Evolutionary conservation across 805 yeast species (phyloP).

Genomic region (Monosporozyma unispora): DNA sequence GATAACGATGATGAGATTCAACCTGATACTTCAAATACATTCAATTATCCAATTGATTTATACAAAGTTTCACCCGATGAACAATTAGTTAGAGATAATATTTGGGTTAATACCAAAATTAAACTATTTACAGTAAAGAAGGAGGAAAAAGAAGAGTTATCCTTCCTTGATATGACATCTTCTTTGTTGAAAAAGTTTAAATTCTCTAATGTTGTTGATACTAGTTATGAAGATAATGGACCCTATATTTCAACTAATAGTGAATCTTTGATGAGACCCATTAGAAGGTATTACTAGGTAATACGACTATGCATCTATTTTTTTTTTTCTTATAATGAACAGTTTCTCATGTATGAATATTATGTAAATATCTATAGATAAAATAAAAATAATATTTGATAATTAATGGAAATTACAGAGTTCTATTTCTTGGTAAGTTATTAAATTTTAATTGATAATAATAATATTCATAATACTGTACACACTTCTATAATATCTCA

Average conservation of each 20-base stretch:
- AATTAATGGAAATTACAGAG: too few relatives aligned
- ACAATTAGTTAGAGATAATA: constrained; percentile 33
- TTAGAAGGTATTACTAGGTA: not conserved
- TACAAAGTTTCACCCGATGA: constrained; percentile 20
- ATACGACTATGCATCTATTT: too few relatives aligned
- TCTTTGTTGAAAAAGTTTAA: constrained; percentile 32
- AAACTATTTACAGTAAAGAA: constrained; percentile 42
- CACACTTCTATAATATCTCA: not conserved
- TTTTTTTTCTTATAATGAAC: too few relatives aligned
- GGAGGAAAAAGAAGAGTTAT: constrained; percentile 32
- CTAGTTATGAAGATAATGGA: not conserved
- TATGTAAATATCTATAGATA: not conserved
- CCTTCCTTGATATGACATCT: constrained; percentile 35
- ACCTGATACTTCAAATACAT: constrained; percentile 8
- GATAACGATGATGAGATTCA: constrained; percentile 14
- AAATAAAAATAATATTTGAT: too few relatives aligned
- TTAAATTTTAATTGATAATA: not conserved
- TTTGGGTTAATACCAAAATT: constrained; percentile 46
- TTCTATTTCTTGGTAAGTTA: too few relatives aligned
- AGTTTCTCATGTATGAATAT: too few relatives aligned
- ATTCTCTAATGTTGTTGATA: constrained; percentile 12
- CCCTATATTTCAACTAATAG: not conserved
- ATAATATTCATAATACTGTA: not conserved
- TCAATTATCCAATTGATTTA: constrained; percentile 8
- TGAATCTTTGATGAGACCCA: not conserved